A percentile compares a stretch with the other conserved stretches of the same genome.
Evolutionary conservation across 2,329 filamentous ascomycete genomes (phyloP).

Genomic region (Apiospora hydei): DNA sequence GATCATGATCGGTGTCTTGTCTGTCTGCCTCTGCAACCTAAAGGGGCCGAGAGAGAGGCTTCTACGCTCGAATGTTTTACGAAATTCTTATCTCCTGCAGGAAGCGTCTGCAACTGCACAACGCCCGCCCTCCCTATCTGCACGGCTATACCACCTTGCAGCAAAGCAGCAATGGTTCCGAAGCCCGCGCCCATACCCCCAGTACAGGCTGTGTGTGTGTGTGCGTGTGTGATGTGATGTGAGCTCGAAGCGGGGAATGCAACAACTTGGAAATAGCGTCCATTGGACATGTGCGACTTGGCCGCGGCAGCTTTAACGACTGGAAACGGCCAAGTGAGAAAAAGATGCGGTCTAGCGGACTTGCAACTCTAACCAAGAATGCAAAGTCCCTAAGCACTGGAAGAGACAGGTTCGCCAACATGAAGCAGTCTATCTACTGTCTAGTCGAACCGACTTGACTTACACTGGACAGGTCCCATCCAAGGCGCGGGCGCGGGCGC

Average conservation of each 20-base stretch:
- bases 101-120: slow-evolving; percentile 13
- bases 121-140: neutral
- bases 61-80: slow-evolving; percentile 6
- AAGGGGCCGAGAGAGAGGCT: neutral
- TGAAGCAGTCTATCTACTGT: slow-evolving; percentile 9
- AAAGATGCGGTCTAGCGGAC: slow-evolving; percentile 10
- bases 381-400: neutral
- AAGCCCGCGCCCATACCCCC: slow-evolving; percentile 4
- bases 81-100: slow-evolving; percentile 20
- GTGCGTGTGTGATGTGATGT: slow-evolving; percentile 3
- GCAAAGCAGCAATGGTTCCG: neutral
- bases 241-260: slow-evolving; percentile 12
- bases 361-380: neutral
- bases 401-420: neutral
- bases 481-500: slow-evolving; percentile 9
- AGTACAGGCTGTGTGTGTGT: neutral
- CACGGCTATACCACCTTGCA: slow-evolving; percentile 20
- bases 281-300: slow-evolving; percentile 23
- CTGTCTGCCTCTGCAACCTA: neutral
- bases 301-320: slow-evolving; percentile 12
- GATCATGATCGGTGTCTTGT: neutral
- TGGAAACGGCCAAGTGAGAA: slow-evolving; percentile 6
- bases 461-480: neutral
- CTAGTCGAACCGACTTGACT: neutral
- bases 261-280: slow-evolving; percentile 12